Conservation (phyloP, 371 early-diverging fungal genomes). For the Mucor irregularis region DNA sequence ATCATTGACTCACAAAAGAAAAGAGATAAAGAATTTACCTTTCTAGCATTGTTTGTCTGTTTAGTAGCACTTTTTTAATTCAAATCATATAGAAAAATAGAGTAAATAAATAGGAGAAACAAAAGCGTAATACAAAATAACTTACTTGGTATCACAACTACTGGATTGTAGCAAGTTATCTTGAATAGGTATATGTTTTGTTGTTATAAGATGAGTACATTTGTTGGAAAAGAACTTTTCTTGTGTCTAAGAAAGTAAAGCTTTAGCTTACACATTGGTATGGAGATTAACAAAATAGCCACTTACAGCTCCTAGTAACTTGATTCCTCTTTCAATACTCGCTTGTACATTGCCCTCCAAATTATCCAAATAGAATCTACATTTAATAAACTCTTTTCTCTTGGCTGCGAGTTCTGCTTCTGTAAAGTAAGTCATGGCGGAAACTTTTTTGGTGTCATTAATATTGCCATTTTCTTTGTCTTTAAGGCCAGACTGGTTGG, state of each 20-base stretch:
- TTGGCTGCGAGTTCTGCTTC: background rate
- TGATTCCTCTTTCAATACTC: conserved; percentile 28
- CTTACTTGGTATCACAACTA: conserved; percentile 16
- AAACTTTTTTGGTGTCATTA: background rate
- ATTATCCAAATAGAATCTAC: conserved; percentile 37
- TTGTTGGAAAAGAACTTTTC: conserved; percentile 47
- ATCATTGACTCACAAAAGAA: conserved; percentile 5
- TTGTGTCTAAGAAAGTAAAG: conserved; percentile 13
- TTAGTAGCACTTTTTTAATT: background rate
- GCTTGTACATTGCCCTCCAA: conserved; percentile 26
- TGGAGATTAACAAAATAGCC: background rate
- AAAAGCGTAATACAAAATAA: background rate
- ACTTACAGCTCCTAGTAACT: conserved; percentile 39
- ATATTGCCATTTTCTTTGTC: background rate
- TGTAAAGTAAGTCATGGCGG: background rate
- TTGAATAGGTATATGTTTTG: conserved; percentile 21
- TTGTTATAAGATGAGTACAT: conserved; percentile 49
- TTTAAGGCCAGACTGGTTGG: background rate
- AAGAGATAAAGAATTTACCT: background rate
- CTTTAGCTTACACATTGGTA: background rate
- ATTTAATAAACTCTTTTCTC: conserved; percentile 12
- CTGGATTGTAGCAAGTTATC: conserved; percentile 18
- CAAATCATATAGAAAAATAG: background rate
- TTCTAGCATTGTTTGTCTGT: background rate
- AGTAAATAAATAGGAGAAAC: background rate